These are phyloP conservation scores for Arabidopsis suecica DNA, from an alignment of 345 rosid species.

Conservation along the genomic window DNA sequence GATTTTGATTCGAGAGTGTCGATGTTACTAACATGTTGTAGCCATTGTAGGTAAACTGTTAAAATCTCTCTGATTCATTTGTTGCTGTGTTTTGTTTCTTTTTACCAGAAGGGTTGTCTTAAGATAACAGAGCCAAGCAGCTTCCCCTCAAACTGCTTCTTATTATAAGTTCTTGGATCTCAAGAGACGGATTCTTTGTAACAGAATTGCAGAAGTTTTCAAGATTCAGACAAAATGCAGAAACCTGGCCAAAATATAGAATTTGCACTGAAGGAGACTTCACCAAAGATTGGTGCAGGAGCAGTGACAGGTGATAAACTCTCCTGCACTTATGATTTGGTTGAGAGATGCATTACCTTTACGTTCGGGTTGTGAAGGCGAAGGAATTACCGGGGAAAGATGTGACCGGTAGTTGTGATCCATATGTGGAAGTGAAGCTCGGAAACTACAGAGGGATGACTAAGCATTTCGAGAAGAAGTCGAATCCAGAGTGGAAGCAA, in stretches of 20 bases:
- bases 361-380: slow-evolving; percentile 88
- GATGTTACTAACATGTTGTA: slow-evolving; percentile 20
- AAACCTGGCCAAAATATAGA: slow-evolving; percentile 74
- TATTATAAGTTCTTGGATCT: slow-evolving; percentile 29
- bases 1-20: slow-evolving; percentile 9
- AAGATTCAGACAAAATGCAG: too few relatives aligned
- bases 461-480: slow-evolving; percentile 90
- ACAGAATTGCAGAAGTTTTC: slow-evolving; percentile 6
- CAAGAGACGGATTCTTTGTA: slow-evolving; percentile 9
- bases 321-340: slow-evolving; percentile 90
- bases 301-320: slow-evolving; percentile 71
- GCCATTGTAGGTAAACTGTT: slow-evolving; percentile 20
- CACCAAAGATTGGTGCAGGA: slow-evolving; percentile 94
- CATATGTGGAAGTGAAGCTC: slow-evolving; percentile 88
- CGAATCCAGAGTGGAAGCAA: slow-evolving; percentile 95
- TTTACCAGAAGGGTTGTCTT: slow-evolving; percentile 21
- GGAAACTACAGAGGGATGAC: slow-evolving; percentile 93
- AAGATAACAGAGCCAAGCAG: slow-evolving; percentile 22
- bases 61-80: slow-evolving; percentile 33
- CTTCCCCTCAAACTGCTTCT: slow-evolving; percentile 28
- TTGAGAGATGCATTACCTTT: slow-evolving; percentile 97
- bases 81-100: slow-evolving; percentile 3
- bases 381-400: slow-evolving; percentile 86
- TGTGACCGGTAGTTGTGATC: slow-evolving; percentile 85
- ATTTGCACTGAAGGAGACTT: slow-evolving; percentile 87